Evolutionary conservation across 1,139 yeast species (phyloP), one percentile per base, ranked within the genome.

Genomic region (Candida neerlandica): DNA sequence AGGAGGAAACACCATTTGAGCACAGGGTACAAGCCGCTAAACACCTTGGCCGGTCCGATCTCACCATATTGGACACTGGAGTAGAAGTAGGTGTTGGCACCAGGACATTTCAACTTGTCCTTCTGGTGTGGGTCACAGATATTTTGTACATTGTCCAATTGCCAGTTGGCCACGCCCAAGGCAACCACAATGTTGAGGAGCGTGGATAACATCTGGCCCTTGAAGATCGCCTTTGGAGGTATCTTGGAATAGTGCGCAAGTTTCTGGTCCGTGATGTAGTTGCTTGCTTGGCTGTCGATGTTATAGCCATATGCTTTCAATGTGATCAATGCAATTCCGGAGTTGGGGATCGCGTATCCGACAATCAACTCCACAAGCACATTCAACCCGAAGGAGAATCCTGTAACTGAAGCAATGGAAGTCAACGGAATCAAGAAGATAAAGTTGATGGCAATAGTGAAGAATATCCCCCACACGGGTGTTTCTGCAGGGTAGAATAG

Each of bases 301-400:
- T 71, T 69, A 44, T 69, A 70, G 5, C 76, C 77, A 53, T 64
- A 68, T 6, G 73, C 70, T 51, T 72, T 71, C 40, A 71, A 57
- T 7, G 74, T 70, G 44, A 68, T 69, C 46, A 71, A 62, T 0
- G 77, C 76, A 33, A 71, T 55, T 2, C 76, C 76, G 26, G 72
- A 69, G 44, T 71, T 70, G 14, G 77, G 76, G 37, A 71, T 65
- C 4, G 73, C 64, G 52, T 71, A 71, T 1, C 77, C 77, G 16
- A 71, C 71, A 43, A 72, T 69, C 51, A 71, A 61, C 50, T 72
- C 76, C 12, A 72, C 76, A 53, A 72, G 60, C 0, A 72, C 77
- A 50, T 71, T 71, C 45, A 71, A 65, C 9, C 73, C 76, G 55
- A 71, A 70, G 1, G 67, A 54, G 52, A 68, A 72, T 4, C 75